Conservation (phyloP, 208 protist genomes). For the Leishmania major region DNA sequence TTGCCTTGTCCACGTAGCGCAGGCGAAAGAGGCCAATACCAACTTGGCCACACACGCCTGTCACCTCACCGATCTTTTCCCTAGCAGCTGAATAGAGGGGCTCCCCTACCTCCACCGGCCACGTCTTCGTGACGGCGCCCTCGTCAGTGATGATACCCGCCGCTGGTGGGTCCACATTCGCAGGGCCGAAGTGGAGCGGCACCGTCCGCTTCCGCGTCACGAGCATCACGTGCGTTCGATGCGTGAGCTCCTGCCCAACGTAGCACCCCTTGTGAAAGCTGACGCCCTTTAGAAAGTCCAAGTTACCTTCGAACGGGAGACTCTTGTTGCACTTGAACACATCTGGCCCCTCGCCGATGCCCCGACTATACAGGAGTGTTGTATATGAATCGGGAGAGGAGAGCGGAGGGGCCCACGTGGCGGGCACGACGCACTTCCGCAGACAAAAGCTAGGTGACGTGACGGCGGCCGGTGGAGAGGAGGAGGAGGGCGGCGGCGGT, state of each 20-base stretch:
- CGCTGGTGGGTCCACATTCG: background rate
- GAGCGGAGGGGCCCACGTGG: conserved; percentile 17
- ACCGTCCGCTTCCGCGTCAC: conserved; percentile 92
- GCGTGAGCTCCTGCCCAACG: conserved; percentile 96
- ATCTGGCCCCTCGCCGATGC: conserved; percentile 82
- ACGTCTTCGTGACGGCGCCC: background rate
- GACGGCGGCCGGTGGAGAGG: background rate
- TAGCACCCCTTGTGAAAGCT: conserved; percentile 97
- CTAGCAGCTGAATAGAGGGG: conserved; percentile 40
- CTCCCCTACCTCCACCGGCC: conserved; percentile 35
- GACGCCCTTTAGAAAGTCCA: conserved; percentile 91
- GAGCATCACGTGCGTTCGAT: conserved; percentile 94
- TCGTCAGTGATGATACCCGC: background rate
- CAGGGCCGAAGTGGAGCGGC: conserved; percentile 59
- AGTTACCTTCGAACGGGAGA: conserved; percentile 93
- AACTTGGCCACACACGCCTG: conserved; percentile 41
- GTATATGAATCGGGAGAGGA: conserved; percentile 38
- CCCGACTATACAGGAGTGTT: conserved; percentile 54
- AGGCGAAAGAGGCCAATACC: conserved; percentile 76
- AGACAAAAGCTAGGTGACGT: conserved; percentile 10
- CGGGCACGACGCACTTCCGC: conserved; percentile 21
- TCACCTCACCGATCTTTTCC: conserved; percentile 71
- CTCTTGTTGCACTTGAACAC: conserved; percentile 73
- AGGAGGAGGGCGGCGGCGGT: background rate
- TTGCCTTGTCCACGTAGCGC: conserved; percentile 68